A percentile compares a stretch with the other conserved stretches of the same genome.
These are phyloP conservation scores for Nelumbo lutea DNA, from an alignment of 164 flowering plant genomes.

Conservation along the genomic window DNA sequence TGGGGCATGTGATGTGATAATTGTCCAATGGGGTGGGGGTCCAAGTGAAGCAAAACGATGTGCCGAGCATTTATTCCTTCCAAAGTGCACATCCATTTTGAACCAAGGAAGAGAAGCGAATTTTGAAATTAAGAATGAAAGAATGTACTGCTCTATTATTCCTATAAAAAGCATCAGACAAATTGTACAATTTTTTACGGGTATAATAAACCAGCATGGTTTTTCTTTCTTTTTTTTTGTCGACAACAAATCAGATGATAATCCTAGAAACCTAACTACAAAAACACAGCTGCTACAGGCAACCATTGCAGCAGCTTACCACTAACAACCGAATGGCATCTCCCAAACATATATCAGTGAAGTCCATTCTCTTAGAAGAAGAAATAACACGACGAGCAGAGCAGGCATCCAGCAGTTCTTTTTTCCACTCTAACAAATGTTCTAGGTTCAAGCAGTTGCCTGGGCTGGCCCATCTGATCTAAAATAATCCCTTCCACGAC, in stretches of 20 bases:
- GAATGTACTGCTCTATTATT: constrained; percentile 52
- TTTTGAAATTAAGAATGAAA: constrained; percentile 20
- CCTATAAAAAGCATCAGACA: background rate
- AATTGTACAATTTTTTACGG: constrained; percentile 14
- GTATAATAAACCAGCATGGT: constrained; percentile 7
- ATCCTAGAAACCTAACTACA: constrained; percentile 22
- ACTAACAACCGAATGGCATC: constrained; percentile 1
- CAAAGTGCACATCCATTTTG: too few relatives aligned
- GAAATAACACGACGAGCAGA: constrained; percentile 18
- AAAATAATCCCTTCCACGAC: constrained; percentile 26
- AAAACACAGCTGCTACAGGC: constrained; percentile 24
- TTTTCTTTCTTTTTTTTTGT: background rate
- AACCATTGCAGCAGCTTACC: constrained; percentile 13
- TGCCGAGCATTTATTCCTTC: too few relatives aligned
- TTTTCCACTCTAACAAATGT: constrained; percentile 15
- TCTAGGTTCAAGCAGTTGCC: constrained; percentile 20
- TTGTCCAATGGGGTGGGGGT: too few relatives aligned
- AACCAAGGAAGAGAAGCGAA: background rate
- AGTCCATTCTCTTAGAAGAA: constrained; percentile 6
- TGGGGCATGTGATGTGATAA: too few relatives aligned
- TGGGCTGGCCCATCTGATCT: constrained; percentile 35
- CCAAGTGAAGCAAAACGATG: too few relatives aligned
- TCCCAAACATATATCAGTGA: constrained; percentile 9
- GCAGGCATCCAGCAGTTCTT: constrained; percentile 30
- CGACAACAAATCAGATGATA: constrained; percentile 4